Evolutionary conservation across 768 basidiomycete species (phyloP).

Genomic region (Suillus decipiens): DNA sequence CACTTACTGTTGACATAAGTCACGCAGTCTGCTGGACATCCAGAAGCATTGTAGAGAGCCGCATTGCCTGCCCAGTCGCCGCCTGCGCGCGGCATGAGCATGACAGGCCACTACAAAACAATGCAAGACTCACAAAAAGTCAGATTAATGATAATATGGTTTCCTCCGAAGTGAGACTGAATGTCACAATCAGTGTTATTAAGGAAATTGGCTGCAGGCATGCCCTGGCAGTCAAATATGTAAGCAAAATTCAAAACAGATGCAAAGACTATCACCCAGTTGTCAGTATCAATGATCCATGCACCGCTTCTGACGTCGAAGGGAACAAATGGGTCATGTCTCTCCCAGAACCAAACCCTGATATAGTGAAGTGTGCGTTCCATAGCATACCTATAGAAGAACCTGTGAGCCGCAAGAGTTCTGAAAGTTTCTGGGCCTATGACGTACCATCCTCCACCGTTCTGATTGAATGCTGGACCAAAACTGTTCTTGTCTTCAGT

Average conservation of each 20-base stretch:
- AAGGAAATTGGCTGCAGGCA: conserved; percentile 35
- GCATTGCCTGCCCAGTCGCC: conserved; percentile 57
- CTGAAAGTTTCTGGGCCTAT: background rate
- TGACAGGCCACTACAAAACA: background rate
- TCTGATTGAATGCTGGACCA: conserved; percentile 30
- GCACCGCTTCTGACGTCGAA: conserved; percentile 24
- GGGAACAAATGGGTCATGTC: conserved; percentile 28
- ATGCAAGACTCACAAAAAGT: conserved; percentile 56
- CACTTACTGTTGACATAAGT: conserved; percentile 39
- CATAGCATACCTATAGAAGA: conserved; percentile 41
- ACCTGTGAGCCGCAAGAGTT: conserved; percentile 6
- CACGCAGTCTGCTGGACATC: conserved; percentile 54
- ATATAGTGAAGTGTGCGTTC: conserved; percentile 37
- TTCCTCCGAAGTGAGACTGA: conserved; percentile 32
- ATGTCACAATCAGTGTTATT: conserved; percentile 40
- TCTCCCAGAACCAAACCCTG: conserved; percentile 48
- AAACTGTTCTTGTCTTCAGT: conserved; percentile 17
- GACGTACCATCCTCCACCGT: conserved; percentile 41
- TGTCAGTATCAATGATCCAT: conserved; percentile 23
- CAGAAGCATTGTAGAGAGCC: conserved; percentile 45
- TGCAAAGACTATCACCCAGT: conserved; percentile 31
- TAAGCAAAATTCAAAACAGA: background rate
- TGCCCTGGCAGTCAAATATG: conserved; percentile 26
- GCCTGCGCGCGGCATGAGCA: conserved; percentile 36
- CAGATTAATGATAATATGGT: conserved; percentile 44